Base-by-base conservation (phyloP, 2,329 filamentous ascomycete genomes). In the Cercospora beticola region DNA sequence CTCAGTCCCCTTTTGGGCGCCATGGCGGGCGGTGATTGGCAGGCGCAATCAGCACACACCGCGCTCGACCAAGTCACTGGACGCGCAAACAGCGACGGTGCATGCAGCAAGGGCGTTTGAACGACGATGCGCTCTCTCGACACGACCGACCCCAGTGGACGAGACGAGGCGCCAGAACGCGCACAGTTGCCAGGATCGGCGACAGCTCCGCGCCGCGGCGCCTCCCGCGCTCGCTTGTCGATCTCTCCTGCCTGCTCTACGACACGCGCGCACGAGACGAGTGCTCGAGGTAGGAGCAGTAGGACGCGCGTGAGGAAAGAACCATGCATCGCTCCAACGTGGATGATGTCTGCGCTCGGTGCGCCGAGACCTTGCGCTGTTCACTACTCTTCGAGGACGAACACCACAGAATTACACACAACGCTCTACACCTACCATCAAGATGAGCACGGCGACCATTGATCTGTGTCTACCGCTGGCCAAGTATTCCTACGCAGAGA, bases 1-100 rank as follows among this genome's bases (percentile, higher is more conserved):
- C 81, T 82, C 69, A 80, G 76, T 67, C 84, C 83, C 70, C 79
- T 79, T 70, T 78, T 79, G 62, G 83, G 82, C 73, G 82, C 82
- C 81, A 84, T 85, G 30, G 70, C 72, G 70, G 59, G 28, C 16
- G 56, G 30, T 28, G 52, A 65, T 66, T 56, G 52, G 12, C 8
- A 33, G 54, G 54, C 54, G 54, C 54, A 30, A 12, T 58, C 14
- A 16, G 26, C 54, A 33, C 26, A 9, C 54, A 30, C 26, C 54
- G 54, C 26, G 30, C 26, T 30, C 30, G 16, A 33, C 12, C 26
- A 33, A 28, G 1, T 30, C 54, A 58, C 54, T 28, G 30, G 54
- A 26, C 23, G 54, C 54, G 54, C 54, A 26, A 18, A 28, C 30
- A 16, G 54, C 26, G 54, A 31, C 46, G 46, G 4, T 52, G 46